phyloP scores from a whole-genome alignment of 1,284 basidiomycete genomes.

The Leccinum pachyderme region DNA sequence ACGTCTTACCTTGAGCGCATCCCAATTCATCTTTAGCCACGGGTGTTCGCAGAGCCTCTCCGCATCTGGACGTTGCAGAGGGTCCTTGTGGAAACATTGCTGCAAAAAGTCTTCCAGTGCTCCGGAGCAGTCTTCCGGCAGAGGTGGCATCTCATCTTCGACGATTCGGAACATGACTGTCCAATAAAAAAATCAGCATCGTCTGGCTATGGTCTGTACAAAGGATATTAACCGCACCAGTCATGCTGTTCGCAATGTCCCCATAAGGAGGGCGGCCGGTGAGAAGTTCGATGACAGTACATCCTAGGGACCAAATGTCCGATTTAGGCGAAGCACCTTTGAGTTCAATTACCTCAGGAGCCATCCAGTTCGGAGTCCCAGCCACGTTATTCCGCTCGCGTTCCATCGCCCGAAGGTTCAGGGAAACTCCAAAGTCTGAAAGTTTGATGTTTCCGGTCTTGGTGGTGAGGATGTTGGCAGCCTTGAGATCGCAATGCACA shows the following conservation, averaged over 20 bases:
- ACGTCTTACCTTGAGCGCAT: slow-evolving; percentile 63
- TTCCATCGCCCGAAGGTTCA: slow-evolving; percentile 95
- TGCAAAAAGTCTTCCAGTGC: slow-evolving; percentile 75
- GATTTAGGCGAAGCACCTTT: slow-evolving; percentile 74
- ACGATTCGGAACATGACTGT: slow-evolving; percentile 95
- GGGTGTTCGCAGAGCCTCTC: slow-evolving; percentile 83
- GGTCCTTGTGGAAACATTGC: slow-evolving; percentile 89
- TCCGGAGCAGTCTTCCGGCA: slow-evolving; percentile 77
- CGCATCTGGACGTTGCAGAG: slow-evolving; percentile 75
- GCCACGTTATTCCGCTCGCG: slow-evolving; percentile 85
- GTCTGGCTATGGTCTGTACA: background rate
- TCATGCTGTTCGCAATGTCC: slow-evolving; percentile 83
- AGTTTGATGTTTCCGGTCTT: slow-evolving; percentile 97
- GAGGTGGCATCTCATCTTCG: slow-evolving; percentile 84
- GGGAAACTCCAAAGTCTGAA: slow-evolving; percentile 98
- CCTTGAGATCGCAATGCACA: slow-evolving; percentile 93
- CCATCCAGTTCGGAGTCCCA: slow-evolving; percentile 98
- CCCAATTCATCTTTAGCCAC: slow-evolving; percentile 85
- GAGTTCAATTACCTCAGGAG: slow-evolving; percentile 90
- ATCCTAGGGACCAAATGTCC: slow-evolving; percentile 92
- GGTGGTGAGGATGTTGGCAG: slow-evolving; percentile 97
- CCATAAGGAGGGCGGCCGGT: slow-evolving; percentile 91
- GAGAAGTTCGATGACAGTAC: slow-evolving; percentile 90
- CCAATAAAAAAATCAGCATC: slow-evolving; percentile 11
- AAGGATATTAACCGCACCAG: slow-evolving; percentile 47